These are phyloP conservation scores for Hymenoscyphus albidus DNA, from an alignment of 2,329 filamentous ascomycete genomes.

Conservation along the genomic window DNA sequence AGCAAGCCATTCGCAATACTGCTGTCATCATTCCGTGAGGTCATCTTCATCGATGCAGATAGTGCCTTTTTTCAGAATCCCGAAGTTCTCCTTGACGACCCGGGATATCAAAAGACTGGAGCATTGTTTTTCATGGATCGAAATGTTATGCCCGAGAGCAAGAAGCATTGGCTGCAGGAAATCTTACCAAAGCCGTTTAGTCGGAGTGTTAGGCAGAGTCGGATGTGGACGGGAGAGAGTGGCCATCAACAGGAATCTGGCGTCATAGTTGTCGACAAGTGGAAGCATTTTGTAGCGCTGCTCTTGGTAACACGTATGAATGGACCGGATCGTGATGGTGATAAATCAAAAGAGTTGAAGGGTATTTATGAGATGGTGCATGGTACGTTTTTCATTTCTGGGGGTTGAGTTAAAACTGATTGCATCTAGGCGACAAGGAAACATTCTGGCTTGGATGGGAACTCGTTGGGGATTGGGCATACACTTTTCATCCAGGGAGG, in stretches of 20 bases:
- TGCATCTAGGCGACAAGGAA: constrained; percentile 46
- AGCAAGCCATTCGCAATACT: constrained; percentile 42
- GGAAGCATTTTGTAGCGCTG: constrained; percentile 37
- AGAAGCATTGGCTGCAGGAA: constrained; percentile 18
- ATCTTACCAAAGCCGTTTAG: background rate
- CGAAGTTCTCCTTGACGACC: constrained; percentile 34
- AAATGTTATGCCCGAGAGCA: constrained; percentile 27
- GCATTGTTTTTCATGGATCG: constrained; percentile 42
- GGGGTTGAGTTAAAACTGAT: constrained; percentile 36
- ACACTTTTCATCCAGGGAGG: background rate
- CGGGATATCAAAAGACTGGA: constrained; percentile 35
- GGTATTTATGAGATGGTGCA: background rate
- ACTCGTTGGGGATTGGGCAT: background rate
- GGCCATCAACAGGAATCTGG: constrained; percentile 39
- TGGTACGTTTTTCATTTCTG: constrained; percentile 18
- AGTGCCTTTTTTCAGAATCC: constrained; percentile 40
- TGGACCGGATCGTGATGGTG: constrained; percentile 35
- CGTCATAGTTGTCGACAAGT: background rate
- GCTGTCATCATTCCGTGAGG: constrained; percentile 37
- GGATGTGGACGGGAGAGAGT: background rate
- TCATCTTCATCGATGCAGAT: constrained; percentile 41
- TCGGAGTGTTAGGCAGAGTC: background rate
- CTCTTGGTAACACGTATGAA: constrained; percentile 43
- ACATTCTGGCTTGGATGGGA: constrained; percentile 38
- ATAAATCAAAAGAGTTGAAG: background rate